Base-by-base conservation (phyloP, 2,329 filamentous ascomycete species). In the Seiridium cupressi region DNA sequence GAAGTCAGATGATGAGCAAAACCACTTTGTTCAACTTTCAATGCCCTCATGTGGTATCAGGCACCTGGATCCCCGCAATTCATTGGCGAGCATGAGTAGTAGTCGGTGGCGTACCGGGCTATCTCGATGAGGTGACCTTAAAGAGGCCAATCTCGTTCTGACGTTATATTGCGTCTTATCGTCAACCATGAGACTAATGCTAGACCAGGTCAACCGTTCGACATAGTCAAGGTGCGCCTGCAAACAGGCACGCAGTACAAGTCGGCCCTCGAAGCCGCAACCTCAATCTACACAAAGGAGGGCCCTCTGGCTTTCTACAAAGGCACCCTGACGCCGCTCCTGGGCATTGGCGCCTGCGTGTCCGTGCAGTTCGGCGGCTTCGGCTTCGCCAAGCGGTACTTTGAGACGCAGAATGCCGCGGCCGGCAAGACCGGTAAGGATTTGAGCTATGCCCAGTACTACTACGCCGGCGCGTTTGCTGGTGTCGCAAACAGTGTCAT, bases 331-430 rank as follows among this genome's bases (percentile, higher is more conserved):
- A 98, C 95, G 4, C 95, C 95, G 0, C 83, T 99, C 59, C 86
- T 99, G 60, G 95, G 95, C 66, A 98, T 99, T 72, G 95, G 95
- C 68, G 95, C 95, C 67, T 99, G 95, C 75, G 93, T 95, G 51
- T 97, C 93, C n/a, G 90, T 99, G 69, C 95, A 99, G 81, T 99
- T 99, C 76, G 95, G 93, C 64, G 95, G 91, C 69, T 99, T 98
- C 83, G 93, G 97, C 81, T 89, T 90, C 72, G 93, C 94, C 7
- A 91, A 92, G 62, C 91, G 95, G 61, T 89, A 85, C 70, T 88
- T 99, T 73, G 94, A 98, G 79, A 80, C 85, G 49, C 83, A 84
- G 65, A 96, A 96, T 77, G 73, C 80, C 18, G 78, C 83, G 81
- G 51, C 81, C 86, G 53, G 81, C 89, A 63, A 63, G 67, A 79